phyloP scores from a whole-genome alignment of 2,329 filamentous ascomycete genomes.

The Pseudocercospora macadamiae region DNA sequence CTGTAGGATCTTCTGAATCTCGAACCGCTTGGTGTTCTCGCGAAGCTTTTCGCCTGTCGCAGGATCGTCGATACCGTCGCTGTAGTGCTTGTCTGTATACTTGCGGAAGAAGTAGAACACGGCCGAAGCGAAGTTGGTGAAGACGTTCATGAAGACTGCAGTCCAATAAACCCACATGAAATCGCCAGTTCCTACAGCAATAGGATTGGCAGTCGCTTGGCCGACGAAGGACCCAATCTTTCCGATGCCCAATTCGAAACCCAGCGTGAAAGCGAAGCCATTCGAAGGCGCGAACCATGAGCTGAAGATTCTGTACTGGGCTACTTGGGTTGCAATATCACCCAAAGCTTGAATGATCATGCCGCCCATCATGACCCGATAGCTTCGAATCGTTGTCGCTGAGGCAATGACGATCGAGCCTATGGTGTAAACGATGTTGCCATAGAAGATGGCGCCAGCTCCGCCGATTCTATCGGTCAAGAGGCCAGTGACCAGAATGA shows the following conservation, averaged over 20 bases:
- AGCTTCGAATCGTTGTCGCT: conserved; percentile 59
- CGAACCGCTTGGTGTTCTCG: conserved; percentile 62
- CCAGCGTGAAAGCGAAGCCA: conserved; percentile 65
- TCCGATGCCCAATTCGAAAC: conserved; percentile 62
- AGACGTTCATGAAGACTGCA: conserved; percentile 65
- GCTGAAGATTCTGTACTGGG: conserved; percentile 67
- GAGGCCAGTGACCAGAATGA: conserved; percentile 59
- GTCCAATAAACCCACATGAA: conserved; percentile 67
- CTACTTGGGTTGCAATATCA: conserved; percentile 66
- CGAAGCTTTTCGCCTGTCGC: conserved; percentile 63
- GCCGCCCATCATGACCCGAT: conserved; percentile 63
- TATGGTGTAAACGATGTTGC: conserved; percentile 62
- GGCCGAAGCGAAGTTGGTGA: conserved; percentile 60
- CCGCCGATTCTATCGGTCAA: conserved; percentile 63
- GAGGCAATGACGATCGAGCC: conserved; percentile 63
- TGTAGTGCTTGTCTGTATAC: conserved; percentile 54
- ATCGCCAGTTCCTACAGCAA: conserved; percentile 60
- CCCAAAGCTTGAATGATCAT: conserved; percentile 60
- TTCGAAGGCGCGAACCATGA: conserved; percentile 66
- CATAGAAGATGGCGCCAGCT: conserved; percentile 62
- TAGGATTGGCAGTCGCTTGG: conserved; percentile 63
- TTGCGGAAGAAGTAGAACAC: conserved; percentile 61
- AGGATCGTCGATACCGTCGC: conserved; percentile 51
- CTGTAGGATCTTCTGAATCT: conserved; percentile 58
- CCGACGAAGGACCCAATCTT: conserved; percentile 66